These are phyloP conservation scores for Malbranchea zuffiana DNA, from an alignment of 2,329 filamentous ascomycete species.

Conservation along the genomic window DNA sequence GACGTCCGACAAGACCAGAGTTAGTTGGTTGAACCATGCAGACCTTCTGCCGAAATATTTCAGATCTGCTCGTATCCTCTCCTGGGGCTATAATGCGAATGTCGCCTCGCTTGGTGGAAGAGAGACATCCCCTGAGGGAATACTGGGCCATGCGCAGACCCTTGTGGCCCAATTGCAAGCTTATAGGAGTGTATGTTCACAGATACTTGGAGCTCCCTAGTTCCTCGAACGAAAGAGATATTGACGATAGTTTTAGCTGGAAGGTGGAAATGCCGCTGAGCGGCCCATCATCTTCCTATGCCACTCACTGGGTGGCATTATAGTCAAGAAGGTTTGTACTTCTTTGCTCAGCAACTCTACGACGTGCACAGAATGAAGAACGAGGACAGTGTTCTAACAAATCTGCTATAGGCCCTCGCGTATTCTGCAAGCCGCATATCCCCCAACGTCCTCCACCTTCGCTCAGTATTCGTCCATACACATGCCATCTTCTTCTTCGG, in stretches of 20 bases:
- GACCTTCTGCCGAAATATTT: slow-evolving; percentile 12
- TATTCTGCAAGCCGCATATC: slow-evolving; percentile 23
- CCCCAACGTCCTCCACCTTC: slow-evolving; percentile 21
- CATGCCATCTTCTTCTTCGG: slow-evolving; percentile 30
- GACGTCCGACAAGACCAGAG: slow-evolving; percentile 23
- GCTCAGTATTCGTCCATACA: slow-evolving; percentile 31
- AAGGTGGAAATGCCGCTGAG: slow-evolving; percentile 24
- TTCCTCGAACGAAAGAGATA: slow-evolving; percentile 3
- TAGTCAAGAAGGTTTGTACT: slow-evolving; percentile 29
- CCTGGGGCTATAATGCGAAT: slow-evolving; percentile 25
- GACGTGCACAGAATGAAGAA: neutral
- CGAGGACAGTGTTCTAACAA: neutral
- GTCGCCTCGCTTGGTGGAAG: neutral
- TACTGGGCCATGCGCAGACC: slow-evolving; percentile 29
- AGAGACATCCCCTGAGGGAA: slow-evolving; percentile 8
- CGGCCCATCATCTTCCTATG: slow-evolving; percentile 34
- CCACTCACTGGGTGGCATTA: slow-evolving; percentile 33
- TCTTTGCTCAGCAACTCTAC: too few species aligned
- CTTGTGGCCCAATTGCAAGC: slow-evolving; percentile 25
- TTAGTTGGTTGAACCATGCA: slow-evolving; percentile 29
- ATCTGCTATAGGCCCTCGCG: slow-evolving; percentile 23
- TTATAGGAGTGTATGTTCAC: slow-evolving; percentile 22
- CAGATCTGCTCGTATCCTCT: slow-evolving; percentile 20
- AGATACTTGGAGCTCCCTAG: slow-evolving; percentile 3
- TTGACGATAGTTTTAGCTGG: slow-evolving; percentile 7